Percentiles rank a stretch among this genome's conserved stretches.
phyloP scores from a whole-genome alignment of 176 grass and related monocot species.

The Elaeis guineensis region DNA sequence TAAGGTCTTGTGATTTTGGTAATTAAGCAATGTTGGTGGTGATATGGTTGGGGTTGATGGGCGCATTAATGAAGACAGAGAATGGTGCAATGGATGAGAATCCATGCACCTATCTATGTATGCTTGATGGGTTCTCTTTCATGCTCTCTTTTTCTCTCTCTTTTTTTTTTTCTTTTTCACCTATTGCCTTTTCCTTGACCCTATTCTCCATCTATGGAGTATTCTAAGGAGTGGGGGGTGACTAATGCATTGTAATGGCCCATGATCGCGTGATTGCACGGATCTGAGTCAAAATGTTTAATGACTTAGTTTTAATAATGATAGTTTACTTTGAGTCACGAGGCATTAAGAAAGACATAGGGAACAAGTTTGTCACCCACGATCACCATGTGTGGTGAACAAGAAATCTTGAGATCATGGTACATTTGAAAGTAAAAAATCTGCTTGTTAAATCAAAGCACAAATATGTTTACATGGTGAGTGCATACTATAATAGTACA shows the following conservation, averaged over 20 bases:
- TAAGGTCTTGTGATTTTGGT: background rate
- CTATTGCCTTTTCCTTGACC: background rate
- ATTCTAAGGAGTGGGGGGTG: too few relatives aligned
- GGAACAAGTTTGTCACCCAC: slow-evolving; percentile 2
- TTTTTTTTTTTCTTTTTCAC: background rate
- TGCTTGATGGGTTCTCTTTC: slow-evolving; percentile 1
- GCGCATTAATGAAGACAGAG: slow-evolving; percentile 32
- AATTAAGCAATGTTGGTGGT: slow-evolving; percentile 2
- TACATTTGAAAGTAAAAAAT: too few relatives aligned
- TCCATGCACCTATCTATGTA: slow-evolving; percentile 12
- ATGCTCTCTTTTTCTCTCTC: background rate
- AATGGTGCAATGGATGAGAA: slow-evolving; percentile 1
- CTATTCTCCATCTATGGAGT: too few relatives aligned
- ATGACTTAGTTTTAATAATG: too few relatives aligned
- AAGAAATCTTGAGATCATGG: too few relatives aligned
- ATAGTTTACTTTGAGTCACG: too few relatives aligned
- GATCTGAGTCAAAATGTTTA: too few relatives aligned
- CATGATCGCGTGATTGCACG: too few relatives aligned
- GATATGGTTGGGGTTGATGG: slow-evolving; percentile 15
- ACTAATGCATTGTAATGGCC: too few relatives aligned
- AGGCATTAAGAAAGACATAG: background rate
- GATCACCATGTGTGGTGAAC: slow-evolving; percentile 5
- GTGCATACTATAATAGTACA: too few relatives aligned
- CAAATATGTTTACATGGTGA: too few relatives aligned
- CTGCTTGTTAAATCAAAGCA: too few relatives aligned